Base-by-base conservation (phyloP, 768 basidiomycete species). In the Boletus rubroflammeus region DNA sequence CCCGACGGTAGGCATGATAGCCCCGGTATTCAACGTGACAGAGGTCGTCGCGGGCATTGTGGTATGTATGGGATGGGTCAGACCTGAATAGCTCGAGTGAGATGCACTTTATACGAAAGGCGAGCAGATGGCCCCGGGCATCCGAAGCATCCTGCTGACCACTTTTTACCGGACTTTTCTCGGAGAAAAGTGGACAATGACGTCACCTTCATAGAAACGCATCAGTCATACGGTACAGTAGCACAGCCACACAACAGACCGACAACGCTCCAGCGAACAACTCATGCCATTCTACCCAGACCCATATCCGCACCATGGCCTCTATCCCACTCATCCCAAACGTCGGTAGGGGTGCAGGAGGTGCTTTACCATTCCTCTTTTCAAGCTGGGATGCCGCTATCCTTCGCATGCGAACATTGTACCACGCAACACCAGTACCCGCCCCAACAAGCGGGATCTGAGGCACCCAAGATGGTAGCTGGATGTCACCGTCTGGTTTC, bases 11-110 rank as follows among this genome's bases (percentile, higher is more conserved):
- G 17, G 17, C 35, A 36, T 91, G 63, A 81, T 75, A 45, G 81
- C 81, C 28, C 88, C 87, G 21, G 85, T 89, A 77, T 88, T 90
- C 62, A 91, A 81, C 57, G 78, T 86, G 46, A 83, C 74, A 32
- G 72, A 67, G 38, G 56, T 74, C 42, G 68, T 71, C 26, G 76
- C 75, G 59, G 81, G 79, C 82, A 84, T 51, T 44, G 43, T 2
- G 10, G 21, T 34, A 29, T 14, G 21, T 34, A 29, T 14, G 23
- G 6, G 40, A 51, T 19, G 42, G 7, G 10, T 10, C 9, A 32
- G 11, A n/a, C n/a, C n/a, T n/a, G n/a, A n/a, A n/a, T n/a, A n/a
- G n/a, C n/a, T n/a, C n/a, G n/a, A 39, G 6, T 1, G 34, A 23
- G 3, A 5, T 7, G 13, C 3, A 15, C 34, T 55, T 54, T 42